These are phyloP conservation scores for Nigrograna mackinnonii DNA, from an alignment of 2,329 filamentous ascomycete species.

Conservation along the genomic window DNA sequence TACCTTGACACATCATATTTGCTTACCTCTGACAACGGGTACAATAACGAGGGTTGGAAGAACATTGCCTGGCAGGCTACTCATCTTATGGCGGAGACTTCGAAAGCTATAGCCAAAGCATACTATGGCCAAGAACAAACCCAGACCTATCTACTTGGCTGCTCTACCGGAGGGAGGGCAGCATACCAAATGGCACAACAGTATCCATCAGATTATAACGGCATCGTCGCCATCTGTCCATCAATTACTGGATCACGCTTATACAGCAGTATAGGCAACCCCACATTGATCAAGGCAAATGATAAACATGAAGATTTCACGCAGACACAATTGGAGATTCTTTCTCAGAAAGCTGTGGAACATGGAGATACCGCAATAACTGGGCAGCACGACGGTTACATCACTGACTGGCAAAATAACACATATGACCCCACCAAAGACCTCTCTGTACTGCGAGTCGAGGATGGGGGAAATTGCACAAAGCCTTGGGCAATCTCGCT, in stretches of 20 bases:
- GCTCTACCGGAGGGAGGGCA: not conserved
- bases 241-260: not conserved
- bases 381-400: constrained; percentile 1
- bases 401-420: constrained; percentile 1
- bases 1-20: not conserved
- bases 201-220: not conserved
- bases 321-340: not conserved
- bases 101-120: not conserved
- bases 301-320: not conserved
- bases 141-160: not conserved
- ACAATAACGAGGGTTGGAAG: not conserved
- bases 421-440: not conserved
- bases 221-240: not conserved
- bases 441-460: not conserved
- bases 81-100: not conserved
- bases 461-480: not conserved
- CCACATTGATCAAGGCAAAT: not conserved
- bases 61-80: not conserved
- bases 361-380: not conserved
- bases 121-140: not conserved
- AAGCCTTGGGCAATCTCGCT: not conserved
- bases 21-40: not conserved
- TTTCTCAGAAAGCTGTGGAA: not conserved
- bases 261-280: not conserved
- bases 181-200: not conserved